Evolutionary conservation across 805 yeast species (phyloP).

Genomic region (Pichia deserticola): DNA sequence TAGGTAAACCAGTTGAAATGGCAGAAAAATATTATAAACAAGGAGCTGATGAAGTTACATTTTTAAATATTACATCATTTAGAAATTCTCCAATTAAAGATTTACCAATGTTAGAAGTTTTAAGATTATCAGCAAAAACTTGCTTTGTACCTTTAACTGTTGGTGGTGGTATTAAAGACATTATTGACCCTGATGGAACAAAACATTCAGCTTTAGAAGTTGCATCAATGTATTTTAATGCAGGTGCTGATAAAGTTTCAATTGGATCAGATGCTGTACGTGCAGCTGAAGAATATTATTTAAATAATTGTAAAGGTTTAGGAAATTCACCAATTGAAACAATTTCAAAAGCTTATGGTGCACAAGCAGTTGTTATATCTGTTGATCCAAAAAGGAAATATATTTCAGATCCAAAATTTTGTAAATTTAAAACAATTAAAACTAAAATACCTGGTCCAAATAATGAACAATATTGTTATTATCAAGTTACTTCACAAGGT

Average conservation of each 20-base stretch:
- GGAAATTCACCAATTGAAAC: conserved; percentile 91
- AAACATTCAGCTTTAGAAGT: conserved; percentile 78
- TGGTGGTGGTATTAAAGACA: conserved; percentile 96
- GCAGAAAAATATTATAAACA: conserved; percentile 86
- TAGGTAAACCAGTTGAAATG: conserved; percentile 94
- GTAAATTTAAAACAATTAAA: conserved; percentile 55
- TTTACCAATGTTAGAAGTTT: conserved; percentile 91
- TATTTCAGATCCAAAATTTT: conserved; percentile 51
- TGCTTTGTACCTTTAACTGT: conserved; percentile 96
- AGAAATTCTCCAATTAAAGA: conserved; percentile 89
- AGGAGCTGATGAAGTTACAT: conserved; percentile 97
- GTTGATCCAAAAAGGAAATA: conserved; percentile 95
- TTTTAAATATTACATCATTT: conserved; percentile 90
- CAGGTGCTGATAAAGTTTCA: conserved; percentile 97
- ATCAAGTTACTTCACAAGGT: conserved; percentile 93
- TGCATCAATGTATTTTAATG: conserved; percentile 83
- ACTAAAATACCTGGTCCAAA: conserved; percentile 73
- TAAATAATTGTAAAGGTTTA: conserved; percentile 44
- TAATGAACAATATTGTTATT: conserved; percentile 86
- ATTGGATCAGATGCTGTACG: conserved; percentile 96
- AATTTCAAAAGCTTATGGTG: conserved; percentile 86
- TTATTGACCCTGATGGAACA: conserved; percentile 78
- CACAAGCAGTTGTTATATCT: conserved; percentile 95
- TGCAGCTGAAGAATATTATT: conserved; percentile 80
- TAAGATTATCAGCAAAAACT: conserved; percentile 74